phyloP scores from a whole-genome alignment of 495 filamentous ascomycete species.

The Penicillium subrubescens region DNA sequence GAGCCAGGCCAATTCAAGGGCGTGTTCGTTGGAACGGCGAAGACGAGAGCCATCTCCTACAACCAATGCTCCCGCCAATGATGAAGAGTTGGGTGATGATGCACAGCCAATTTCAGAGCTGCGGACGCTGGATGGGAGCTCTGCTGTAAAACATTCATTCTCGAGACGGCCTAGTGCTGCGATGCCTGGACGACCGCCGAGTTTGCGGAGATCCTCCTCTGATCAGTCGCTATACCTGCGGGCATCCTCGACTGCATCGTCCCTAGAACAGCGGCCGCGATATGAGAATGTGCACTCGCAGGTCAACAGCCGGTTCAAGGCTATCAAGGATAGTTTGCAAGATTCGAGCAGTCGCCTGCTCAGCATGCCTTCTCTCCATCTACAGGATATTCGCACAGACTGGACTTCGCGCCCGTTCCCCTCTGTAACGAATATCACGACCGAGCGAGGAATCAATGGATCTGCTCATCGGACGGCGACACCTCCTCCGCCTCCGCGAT shows the following conservation, averaged over 20 bases:
- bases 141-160: constrained; percentile 41
- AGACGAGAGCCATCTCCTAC: neutral
- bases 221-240: constrained; percentile 71
- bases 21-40: constrained; percentile 19
- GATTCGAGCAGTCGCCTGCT: constrained; percentile 77
- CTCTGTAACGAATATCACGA: constrained; percentile 11
- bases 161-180: constrained; percentile 29
- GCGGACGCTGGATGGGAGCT: constrained; percentile 31
- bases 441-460: constrained; percentile 11
- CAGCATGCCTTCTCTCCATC: constrained; percentile 57
- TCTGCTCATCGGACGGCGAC: constrained; percentile 9
- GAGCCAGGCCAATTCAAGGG: neutral
- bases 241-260: constrained; percentile 72
- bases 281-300: constrained; percentile 76
- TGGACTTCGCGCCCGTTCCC: constrained; percentile 38
- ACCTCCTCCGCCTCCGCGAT: constrained; percentile 29
- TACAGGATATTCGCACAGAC: constrained; percentile 51
- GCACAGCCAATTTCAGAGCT: constrained; percentile 30
- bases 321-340: constrained; percentile 83
- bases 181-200: constrained; percentile 30
- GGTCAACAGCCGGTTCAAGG: constrained; percentile 86
- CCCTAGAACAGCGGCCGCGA: constrained; percentile 81
- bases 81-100: constrained; percentile 26
- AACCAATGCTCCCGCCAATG: neutral
- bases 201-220: constrained; percentile 65